A percentile compares a stretch with the other conserved stretches of the same genome.
Conservation (phyloP, 208 protist genomes). For the Trypanosoma brucei region DNA sequence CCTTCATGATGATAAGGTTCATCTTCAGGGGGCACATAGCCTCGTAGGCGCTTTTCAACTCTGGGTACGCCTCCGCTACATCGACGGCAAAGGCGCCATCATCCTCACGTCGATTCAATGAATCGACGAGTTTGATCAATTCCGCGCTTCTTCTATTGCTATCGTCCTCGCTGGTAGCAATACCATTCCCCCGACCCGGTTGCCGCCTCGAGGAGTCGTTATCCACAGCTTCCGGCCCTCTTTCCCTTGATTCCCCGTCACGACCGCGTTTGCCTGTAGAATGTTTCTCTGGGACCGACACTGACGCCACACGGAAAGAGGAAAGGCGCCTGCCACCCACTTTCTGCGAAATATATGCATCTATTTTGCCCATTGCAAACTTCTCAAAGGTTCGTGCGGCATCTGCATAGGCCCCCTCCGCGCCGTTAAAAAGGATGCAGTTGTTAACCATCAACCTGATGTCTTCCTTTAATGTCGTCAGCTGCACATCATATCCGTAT, state of each 20-base stretch:
- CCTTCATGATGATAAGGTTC: constrained; percentile 63
- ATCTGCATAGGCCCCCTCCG: constrained; percentile 37
- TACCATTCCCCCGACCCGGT: not conserved
- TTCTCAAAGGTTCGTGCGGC: constrained; percentile 56
- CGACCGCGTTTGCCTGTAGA: not conserved
- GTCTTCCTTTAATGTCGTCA: constrained; percentile 53
- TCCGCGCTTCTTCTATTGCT: constrained; percentile 19
- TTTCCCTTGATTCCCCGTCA: constrained; percentile 1
- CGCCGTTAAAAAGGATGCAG: constrained; percentile 79
- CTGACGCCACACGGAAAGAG: constrained; percentile 38
- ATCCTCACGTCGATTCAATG: constrained; percentile 69
- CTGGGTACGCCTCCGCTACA: constrained; percentile 68
- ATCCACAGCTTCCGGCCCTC: not conserved
- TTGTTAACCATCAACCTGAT: constrained; percentile 82
- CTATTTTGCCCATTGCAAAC: constrained; percentile 60
- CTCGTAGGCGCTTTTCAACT: constrained; percentile 60
- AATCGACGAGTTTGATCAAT: constrained; percentile 47
- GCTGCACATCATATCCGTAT: constrained; percentile 56
- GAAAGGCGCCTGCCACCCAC: constrained; percentile 61
- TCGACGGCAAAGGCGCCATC: constrained; percentile 70
- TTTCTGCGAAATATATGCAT: constrained; percentile 49
- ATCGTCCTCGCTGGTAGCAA: not conserved
- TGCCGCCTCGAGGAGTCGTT: not conserved
- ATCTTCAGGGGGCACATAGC: constrained; percentile 70
- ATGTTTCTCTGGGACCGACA: not conserved